These are phyloP conservation scores for Solanum acaule DNA, from an alignment of 257 asterid species.

Conservation along the genomic window DNA sequence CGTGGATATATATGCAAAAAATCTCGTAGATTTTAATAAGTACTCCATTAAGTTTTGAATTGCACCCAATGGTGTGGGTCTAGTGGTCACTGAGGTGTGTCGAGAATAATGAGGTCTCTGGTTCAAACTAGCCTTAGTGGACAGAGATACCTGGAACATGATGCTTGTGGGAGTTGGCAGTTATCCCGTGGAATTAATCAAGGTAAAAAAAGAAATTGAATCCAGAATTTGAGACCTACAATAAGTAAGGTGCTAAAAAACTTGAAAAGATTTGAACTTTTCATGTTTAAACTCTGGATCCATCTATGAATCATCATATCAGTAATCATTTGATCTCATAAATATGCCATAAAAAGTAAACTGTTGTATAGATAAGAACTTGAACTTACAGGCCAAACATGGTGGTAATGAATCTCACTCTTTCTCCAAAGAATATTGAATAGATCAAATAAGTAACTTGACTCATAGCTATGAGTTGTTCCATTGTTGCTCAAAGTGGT, in stretches of 20 bases:
- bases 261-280: background rate
- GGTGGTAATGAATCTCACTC: constrained; percentile 13
- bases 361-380: background rate
- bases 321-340: background rate
- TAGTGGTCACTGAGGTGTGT: background rate
- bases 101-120: background rate
- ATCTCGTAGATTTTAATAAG: background rate
- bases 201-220: background rate
- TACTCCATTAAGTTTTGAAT: background rate
- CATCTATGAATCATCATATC: background rate
- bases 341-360: background rate
- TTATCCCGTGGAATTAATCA: background rate
- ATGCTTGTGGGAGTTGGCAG: background rate
- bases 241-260: background rate
- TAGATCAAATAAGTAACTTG: constrained; percentile 13
- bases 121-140: background rate
- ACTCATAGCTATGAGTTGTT: constrained; percentile 6
- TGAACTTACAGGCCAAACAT: constrained; percentile 54
- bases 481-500: constrained; percentile 15
- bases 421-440: constrained; percentile 13
- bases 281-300: background rate
- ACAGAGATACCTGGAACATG: background rate
- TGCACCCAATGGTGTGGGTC: background rate
- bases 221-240: background rate
- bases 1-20: background rate